Conservation (phyloP, 805 yeast species). For the Yamadazyma nakazawae region DNA sequence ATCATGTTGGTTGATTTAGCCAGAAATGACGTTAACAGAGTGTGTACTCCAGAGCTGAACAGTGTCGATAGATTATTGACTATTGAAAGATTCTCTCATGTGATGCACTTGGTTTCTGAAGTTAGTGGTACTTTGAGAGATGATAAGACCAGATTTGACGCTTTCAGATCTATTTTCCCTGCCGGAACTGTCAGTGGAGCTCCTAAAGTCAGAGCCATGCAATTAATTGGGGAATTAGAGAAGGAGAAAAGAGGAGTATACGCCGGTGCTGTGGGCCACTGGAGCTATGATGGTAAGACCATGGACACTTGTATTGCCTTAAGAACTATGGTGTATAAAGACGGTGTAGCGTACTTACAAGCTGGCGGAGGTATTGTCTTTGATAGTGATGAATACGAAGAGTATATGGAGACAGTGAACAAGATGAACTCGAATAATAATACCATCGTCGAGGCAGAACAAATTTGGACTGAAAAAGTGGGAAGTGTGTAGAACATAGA, state of each 20-base stretch:
- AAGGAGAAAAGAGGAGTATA: constrained; percentile 92
- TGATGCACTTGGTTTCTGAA: constrained; percentile 92
- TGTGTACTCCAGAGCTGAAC: constrained; percentile 85
- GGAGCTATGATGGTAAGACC: constrained; percentile 92
- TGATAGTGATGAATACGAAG: constrained; percentile 94
- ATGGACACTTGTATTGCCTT: constrained; percentile 98
- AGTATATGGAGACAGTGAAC: constrained; percentile 94
- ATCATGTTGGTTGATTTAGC: constrained; percentile 98
- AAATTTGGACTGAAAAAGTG: constrained; percentile 51
- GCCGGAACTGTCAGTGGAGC: constrained; percentile 99
- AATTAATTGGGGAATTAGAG: constrained; percentile 84
- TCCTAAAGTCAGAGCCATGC: constrained; percentile 97
- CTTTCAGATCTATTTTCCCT: constrained; percentile 96
- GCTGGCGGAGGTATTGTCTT: constrained; percentile 99
- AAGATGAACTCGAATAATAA: constrained; percentile 92
- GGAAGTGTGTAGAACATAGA: constrained; percentile 1
- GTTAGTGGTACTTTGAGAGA: constrained; percentile 86
- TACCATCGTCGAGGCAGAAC: constrained; percentile 91
- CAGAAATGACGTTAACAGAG: constrained; percentile 90
- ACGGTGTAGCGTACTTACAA: constrained; percentile 87
- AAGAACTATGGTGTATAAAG: constrained; percentile 94
- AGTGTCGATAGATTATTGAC: constrained; percentile 84
- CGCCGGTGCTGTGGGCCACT: constrained; percentile 98
- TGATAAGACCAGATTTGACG: constrained; percentile 90
- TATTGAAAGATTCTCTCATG: constrained; percentile 93